Evolutionary conservation across 202 grass and related monocot genomes (phyloP), one percentile per base, ranked within the genome.

Genomic region (Zizania palustris): DNA sequence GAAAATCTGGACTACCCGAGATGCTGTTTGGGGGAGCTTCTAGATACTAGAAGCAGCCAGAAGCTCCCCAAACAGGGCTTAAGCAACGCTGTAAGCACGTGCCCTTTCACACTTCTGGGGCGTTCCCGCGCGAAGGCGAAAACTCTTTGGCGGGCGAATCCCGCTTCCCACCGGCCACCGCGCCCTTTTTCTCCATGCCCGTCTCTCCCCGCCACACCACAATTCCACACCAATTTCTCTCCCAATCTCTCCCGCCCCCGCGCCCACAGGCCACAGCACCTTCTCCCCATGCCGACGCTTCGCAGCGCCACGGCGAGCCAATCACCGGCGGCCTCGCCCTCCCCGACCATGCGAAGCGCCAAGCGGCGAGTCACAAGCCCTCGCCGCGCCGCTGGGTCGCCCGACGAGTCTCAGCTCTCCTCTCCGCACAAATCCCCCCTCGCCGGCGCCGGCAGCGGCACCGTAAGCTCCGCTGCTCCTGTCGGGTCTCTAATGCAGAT

Each of bases 91-190:
- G 42, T 12, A 18, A 58, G 71, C 6, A 39, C 65, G 18, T 80
- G 74, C 78, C 75, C 75, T 62, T n/a, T 19, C 36, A 62, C 76
- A 20, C 51, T 55, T 54, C 12, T 28, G n/a, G 3, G 11, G 59
- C 66, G 77, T 88, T 88, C 86, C 72, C 86, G 86, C 86, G 72
- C 82, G 72, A 77, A 67, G n/a, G 40, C 71, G 65, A 84, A 84
- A 85, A 66, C 42, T 37, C 28, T 60, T 81, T 81, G 65, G 86
- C 86, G 81, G 49, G 83, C 28, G n/a, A n/a, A 71, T 84, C 40
- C 67, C 75, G 80, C 75, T 19, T 48, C 28, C 80, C 28, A 28
- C 28, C 28, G 28, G 28, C 28, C 16, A 40, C 14, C 70, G 38
- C 75, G 80, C 75, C 85, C 46, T 80, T 84, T 84, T 74, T 69